phyloP scores from a whole-genome alignment of 2,329 filamentous ascomycete genomes.

The Apiospora aurea region DNA sequence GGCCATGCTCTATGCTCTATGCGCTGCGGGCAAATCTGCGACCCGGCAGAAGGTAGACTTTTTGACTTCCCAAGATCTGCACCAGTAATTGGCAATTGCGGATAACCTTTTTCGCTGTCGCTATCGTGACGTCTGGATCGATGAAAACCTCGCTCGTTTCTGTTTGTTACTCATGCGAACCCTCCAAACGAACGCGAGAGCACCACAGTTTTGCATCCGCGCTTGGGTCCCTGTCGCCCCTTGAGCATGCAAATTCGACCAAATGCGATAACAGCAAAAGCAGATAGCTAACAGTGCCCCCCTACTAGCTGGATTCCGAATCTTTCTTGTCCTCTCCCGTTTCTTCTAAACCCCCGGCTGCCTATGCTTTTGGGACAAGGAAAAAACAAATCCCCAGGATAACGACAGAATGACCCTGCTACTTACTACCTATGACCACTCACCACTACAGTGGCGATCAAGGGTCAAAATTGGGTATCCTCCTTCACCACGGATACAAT shows the following conservation, averaged over 20 bases:
- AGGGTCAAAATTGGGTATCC: not conserved
- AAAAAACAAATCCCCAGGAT: not conserved
- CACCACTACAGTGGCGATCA: not conserved
- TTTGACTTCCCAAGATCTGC: too few relatives aligned
- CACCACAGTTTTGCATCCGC: not conserved
- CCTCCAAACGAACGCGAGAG: not conserved
- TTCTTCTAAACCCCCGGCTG: not conserved
- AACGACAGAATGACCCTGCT: not conserved
- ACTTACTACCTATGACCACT: not conserved
- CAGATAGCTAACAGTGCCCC: not conserved
- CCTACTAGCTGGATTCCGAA: not conserved
- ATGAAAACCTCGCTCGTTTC: not conserved
- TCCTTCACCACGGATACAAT: not conserved
- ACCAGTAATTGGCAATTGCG: not conserved
- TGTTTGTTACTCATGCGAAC: not conserved
- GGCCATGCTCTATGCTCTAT: not conserved
- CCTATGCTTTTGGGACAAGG: not conserved
- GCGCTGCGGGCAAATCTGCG: not conserved
- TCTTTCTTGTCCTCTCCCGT: not conserved
- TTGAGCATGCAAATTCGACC: not conserved
- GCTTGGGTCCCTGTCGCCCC: not conserved
- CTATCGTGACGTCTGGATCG: slow-evolving; percentile 1
- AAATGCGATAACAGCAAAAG: slow-evolving; percentile 9
- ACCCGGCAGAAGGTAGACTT: too few relatives aligned
- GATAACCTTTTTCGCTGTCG: not conserved